Percentiles rank a stretch among this genome's conserved stretches.
These are phyloP conservation scores for Cladochytrium replicatum DNA, from an alignment of 192 early-diverging fungal species.

Conservation along the genomic window DNA sequence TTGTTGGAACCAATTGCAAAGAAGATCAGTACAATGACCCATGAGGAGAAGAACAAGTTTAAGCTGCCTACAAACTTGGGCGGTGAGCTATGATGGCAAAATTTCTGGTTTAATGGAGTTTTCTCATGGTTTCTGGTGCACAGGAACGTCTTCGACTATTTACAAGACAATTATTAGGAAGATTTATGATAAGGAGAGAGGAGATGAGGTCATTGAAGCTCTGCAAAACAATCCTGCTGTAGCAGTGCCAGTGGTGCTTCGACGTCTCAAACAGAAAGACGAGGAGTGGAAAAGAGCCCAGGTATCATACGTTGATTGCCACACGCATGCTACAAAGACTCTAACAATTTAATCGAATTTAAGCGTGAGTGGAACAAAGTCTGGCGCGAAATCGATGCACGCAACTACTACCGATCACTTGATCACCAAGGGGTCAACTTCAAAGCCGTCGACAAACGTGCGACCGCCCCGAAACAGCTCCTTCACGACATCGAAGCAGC, in stretches of 20 bases:
- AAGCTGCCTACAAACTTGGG: constrained; percentile 68
- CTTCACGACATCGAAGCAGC: constrained; percentile 78
- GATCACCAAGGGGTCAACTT: constrained; percentile 92
- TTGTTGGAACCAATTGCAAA: constrained; percentile 83
- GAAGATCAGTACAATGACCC: constrained; percentile 71
- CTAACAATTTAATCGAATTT: not conserved
- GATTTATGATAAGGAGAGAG: constrained; percentile 82
- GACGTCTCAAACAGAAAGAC: constrained; percentile 94
- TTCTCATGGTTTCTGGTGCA: not conserved
- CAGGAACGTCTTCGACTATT: constrained; percentile 64
- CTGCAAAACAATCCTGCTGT: constrained; percentile 85
- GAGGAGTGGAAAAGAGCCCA: constrained; percentile 93
- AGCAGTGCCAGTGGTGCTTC: constrained; percentile 87
- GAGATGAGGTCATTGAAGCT: constrained; percentile 80
- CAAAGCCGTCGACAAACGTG: constrained; percentile 78
- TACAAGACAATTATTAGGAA: constrained; percentile 91
- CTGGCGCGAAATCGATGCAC: constrained; percentile 88
- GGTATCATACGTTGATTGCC: constrained; percentile 21
- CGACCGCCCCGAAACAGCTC: constrained; percentile 63
- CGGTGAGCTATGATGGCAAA: constrained; percentile 25
- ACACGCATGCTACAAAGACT: not conserved
- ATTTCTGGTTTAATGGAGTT: not conserved
- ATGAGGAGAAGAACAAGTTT: constrained; percentile 65
- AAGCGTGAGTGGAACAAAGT: constrained; percentile 93
- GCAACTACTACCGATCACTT: constrained; percentile 89